These are phyloP conservation scores for Sextonia rubra DNA, from an alignment of 164 flowering plant species.

Conservation along the genomic window DNA sequence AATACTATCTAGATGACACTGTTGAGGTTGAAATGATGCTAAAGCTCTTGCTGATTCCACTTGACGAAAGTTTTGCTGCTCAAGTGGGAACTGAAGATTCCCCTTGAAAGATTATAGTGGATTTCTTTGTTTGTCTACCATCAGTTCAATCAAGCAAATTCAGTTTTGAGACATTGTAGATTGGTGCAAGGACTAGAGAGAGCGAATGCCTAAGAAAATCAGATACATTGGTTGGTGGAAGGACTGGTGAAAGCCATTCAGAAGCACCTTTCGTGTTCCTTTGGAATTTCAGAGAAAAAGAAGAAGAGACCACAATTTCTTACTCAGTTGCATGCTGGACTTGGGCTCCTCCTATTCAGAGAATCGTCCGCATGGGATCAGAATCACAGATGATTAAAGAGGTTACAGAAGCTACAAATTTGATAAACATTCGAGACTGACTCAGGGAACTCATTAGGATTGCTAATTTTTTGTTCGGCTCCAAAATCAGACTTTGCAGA, in stretches of 20 bases:
- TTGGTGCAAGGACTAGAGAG: neutral
- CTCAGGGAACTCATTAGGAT: neutral
- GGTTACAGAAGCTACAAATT: too few species aligned
- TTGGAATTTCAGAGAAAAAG: too few species aligned
- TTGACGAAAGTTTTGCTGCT: conserved; percentile 21
- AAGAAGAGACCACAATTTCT: neutral
- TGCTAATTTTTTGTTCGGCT: neutral
- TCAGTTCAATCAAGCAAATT: neutral
- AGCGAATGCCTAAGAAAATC: neutral
- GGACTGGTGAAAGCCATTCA: too few species aligned
- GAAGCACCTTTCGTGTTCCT: neutral
- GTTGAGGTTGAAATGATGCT: conserved; percentile 43
- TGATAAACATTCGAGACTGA: neutral
- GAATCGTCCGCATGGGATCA: neutral
- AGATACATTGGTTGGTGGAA: neutral
- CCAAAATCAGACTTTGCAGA: neutral
- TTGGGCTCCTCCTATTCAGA: neutral
- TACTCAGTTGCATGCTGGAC: neutral
- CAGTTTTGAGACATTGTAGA: neutral
- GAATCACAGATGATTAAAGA: too few species aligned
- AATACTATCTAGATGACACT: conserved; percentile 49
- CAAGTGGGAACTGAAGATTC: conserved; percentile 8
- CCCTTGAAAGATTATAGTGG: conserved; percentile 7
- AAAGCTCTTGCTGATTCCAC: conserved; percentile 50
- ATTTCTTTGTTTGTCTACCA: too few species aligned